These are phyloP conservation scores for Epichloe festucae DNA, from an alignment of 2,329 filamentous ascomycete genomes.

Conservation along the genomic window DNA sequence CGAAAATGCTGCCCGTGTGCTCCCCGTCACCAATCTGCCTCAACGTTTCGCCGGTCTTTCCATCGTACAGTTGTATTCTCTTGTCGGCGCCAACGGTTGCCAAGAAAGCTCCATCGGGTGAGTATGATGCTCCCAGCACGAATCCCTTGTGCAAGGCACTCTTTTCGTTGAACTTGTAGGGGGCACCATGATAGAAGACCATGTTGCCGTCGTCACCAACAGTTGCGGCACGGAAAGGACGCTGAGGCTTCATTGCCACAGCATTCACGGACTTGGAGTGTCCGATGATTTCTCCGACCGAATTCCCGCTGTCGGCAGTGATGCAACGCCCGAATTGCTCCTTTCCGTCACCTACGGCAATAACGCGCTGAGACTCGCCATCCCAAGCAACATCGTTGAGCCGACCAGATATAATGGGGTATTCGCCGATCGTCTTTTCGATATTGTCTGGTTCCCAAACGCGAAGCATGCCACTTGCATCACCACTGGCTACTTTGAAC, in stretches of 20 bases:
- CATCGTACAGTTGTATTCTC: conserved; percentile 88
- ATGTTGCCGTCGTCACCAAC: conserved; percentile 81
- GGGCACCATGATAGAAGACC: conserved; percentile 86
- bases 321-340: conserved; percentile 91
- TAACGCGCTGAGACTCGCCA: conserved; percentile 89
- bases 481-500: conserved; percentile 89
- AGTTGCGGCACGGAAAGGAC: conserved; percentile 83
- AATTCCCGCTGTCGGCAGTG: conserved; percentile 90
- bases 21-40: conserved; percentile 67
- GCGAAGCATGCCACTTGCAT: conserved; percentile 69
- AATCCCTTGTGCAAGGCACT: conserved; percentile 74
- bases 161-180: conserved; percentile 92
- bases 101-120: conserved; percentile 68
- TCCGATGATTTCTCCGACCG: conserved; percentile 83
- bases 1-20: conserved; percentile 88
- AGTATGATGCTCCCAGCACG: conserved; percentile 77
- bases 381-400: conserved; percentile 98
- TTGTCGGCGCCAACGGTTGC: conserved; percentile 89
- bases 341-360: conserved; percentile 89
- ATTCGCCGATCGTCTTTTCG: conserved; percentile 79
- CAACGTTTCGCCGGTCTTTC: conserved; percentile 80
- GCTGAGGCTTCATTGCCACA: conserved; percentile 77
- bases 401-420: conserved; percentile 82
- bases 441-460: conserved; percentile 91
- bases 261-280: conserved; percentile 86